phyloP scores from a whole-genome alignment of 1,284 basidiomycete species.

The Microbotryum saponariae region DNA sequence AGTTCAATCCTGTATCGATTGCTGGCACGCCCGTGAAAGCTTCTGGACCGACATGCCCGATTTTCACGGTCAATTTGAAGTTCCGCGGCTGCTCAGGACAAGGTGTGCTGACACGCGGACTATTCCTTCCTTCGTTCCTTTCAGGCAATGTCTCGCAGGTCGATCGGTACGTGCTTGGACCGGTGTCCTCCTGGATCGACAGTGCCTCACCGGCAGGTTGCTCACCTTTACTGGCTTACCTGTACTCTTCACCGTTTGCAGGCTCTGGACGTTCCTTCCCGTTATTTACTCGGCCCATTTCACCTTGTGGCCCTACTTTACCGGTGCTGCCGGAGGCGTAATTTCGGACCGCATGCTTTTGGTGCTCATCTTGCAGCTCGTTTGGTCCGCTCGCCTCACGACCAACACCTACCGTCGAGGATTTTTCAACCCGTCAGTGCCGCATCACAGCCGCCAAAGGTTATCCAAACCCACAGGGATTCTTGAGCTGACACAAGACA shows the following conservation, averaged over 20 bases:
- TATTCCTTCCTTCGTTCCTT: too few species aligned
- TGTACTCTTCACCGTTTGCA: background rate
- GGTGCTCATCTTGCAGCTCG: constrained; percentile 39
- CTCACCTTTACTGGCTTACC: background rate
- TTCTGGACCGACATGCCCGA: too few species aligned
- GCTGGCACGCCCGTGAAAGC: too few species aligned
- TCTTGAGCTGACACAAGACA: background rate
- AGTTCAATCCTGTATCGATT: too few species aligned
- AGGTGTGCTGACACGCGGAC: too few species aligned
- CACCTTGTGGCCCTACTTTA: constrained; percentile 40
- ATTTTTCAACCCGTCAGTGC: constrained; percentile 54
- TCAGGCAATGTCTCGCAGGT: constrained; percentile 73
- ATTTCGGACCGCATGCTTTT: constrained; percentile 41
- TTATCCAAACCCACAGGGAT: background rate
- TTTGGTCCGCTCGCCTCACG: constrained; percentile 53
- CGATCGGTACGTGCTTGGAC: constrained; percentile 47
- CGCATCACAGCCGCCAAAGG: background rate
- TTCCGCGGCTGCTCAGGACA: too few species aligned
- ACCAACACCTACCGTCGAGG: constrained; percentile 80
- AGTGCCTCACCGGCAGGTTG: background rate
- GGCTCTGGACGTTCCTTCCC: constrained; percentile 67
- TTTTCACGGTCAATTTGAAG: too few species aligned
- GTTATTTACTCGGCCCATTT: constrained; percentile 68
- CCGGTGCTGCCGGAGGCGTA: constrained; percentile 6
- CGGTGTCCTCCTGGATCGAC: background rate